phyloP scores from a whole-genome alignment of 371 early-diverging fungal species.

The Mucor mucedo region DNA sequence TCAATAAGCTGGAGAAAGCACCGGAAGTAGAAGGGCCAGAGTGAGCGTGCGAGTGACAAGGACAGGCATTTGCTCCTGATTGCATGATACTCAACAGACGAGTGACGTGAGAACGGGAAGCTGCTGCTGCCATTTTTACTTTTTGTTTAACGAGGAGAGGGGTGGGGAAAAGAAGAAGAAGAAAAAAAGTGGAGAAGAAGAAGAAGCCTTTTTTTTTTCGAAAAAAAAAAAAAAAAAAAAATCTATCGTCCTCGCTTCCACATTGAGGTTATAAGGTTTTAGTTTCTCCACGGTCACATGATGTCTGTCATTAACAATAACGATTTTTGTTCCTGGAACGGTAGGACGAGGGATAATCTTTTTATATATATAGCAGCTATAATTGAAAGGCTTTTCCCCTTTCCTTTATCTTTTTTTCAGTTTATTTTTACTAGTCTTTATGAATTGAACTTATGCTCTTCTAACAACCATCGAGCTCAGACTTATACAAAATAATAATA shows the following conservation, averaged over 20 bases:
- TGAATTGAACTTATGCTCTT: too few species aligned
- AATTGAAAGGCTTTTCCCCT: too few species aligned
- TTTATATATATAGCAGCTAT: neutral
- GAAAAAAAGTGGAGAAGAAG: constrained; percentile 3
- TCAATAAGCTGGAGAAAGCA: constrained; percentile 44
- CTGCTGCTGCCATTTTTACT: constrained; percentile 48
- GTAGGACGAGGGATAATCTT: neutral
- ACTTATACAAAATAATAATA: too few species aligned
- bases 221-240: constrained; percentile 3
- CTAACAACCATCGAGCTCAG: too few species aligned
- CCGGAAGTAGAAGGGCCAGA: constrained; percentile 38
- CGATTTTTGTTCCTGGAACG: neutral
- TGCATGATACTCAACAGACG: constrained; percentile 51
- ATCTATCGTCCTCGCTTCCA: neutral
- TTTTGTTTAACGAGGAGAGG: constrained; percentile 1
- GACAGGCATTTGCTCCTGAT: constrained; percentile 51
- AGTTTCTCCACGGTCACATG: constrained; percentile 36
- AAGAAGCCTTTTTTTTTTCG: neutral
- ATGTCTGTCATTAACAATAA: constrained; percentile 13
- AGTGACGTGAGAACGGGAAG: constrained; percentile 56
- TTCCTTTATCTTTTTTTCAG: too few species aligned
- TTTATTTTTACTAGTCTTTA: too few species aligned
- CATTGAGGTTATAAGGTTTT: constrained; percentile 3
- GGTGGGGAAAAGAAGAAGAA: constrained; percentile 17
- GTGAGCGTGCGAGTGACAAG: constrained; percentile 61